Base-by-base conservation (phyloP, 176 grass and related monocot genomes). In the Leersia perrieri region DNA sequence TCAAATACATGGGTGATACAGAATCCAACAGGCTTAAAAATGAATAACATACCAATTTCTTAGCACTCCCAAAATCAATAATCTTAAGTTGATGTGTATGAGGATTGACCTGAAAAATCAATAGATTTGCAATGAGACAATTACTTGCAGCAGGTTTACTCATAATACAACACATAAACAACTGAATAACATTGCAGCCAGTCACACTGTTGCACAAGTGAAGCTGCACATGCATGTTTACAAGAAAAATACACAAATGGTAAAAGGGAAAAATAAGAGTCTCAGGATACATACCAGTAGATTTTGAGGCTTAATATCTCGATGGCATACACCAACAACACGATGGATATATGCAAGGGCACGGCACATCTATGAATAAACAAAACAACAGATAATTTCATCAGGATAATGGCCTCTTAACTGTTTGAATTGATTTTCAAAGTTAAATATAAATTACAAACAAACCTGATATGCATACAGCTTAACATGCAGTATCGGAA, bases 221-320 rank as follows among this genome's bases (percentile, higher is more conserved):
- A 72, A 58, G 27, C n/a, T 57, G 42, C 28, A 75, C 33, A 80
- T 64, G 35, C 18, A 76, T 22, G 9, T 15, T 28, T 63, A 66
- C 27, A 75, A 85, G 45, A 63, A 25, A 53, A 75, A n/a, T 38
- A 51, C 41, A 36, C 53, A 31, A 69, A 82, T 45, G 13, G 30
- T 51, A 38, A 25, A 63, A 68, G 27, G 5, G 18, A 14, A 22
- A 23, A 61, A 44, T 57, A 51, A 25, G 63, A 33, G 74, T 53
- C 4, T 44, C 67, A 39, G 70, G 80, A 87, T 70, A 79, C 78
- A 85, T 87, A 94, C 94, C 85, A 97, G 74, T 44, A 97, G 73
- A 97, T 97, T 97, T 89, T 94, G 94, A 28, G 94, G 94, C 38
- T 97, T 97, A 82, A 97, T 97, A 77, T 97, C 94, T 75, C 94